Evolutionary conservation across 2,329 filamentous ascomycete species (phyloP), one percentile per base, ranked within the genome.

Genomic region (Ceratocystis lukuohia): DNA sequence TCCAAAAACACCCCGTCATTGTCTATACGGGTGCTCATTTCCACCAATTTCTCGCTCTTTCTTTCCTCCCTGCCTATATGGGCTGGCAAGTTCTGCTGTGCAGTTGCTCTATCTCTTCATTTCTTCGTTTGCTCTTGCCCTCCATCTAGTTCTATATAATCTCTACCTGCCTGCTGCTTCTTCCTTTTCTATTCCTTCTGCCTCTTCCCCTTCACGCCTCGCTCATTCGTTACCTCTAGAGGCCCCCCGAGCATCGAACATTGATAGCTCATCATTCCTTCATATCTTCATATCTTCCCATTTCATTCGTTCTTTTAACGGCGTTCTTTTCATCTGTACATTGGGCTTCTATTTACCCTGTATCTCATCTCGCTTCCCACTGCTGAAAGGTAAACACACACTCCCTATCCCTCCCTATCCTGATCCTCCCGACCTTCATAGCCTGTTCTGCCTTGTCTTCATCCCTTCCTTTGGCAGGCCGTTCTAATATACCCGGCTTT

Each of bases 21-120:
- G 22, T 53, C 48, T 28, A 53, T 6, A 53, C 48, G 48, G 48
- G 48, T 53, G 22, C 22, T 3, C 10, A 10, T 10, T 53, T 53
- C 22, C 25, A 15, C 22, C 8, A 0, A 22, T 25, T 53, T 53
- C 48, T 6, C 50, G 48, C 59, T 63, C 65, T 67, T 67, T 50
- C 45, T 46, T 65, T 61, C 62, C 62, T 65, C 56, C 45, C 48
- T 61, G 44, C 50, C 64, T 61, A 15, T 53, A 59, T 17, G n/a
- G 41, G 22, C 22, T 6, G 46, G 61, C 48, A 62, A 22, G 2
- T 25, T 57, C 66, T 68, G 66, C 66, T 63, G 66, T 63, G 66
- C 66, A 65, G 66, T 68, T 64, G 53, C 57, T 65, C 63, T 65
- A 50, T 68, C 41, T 61, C 5, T n/a, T 53, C 50, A 28, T 20